Evolutionary conservation across 805 yeast genomes (phyloP), one percentile per base, ranked within the genome.

Genomic region (Saturnispora halmiae): DNA sequence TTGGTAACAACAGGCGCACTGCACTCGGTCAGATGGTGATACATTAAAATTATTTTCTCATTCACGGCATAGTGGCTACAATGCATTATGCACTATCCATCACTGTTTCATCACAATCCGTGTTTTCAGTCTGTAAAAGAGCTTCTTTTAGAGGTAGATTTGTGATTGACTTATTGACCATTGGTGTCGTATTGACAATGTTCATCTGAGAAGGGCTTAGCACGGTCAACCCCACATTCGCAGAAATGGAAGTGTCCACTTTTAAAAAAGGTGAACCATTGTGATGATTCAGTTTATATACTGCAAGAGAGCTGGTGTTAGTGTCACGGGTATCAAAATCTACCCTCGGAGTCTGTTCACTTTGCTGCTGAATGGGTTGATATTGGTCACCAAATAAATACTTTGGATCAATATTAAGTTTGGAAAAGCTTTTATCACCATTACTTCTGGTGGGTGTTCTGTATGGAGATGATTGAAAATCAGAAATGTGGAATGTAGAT

Each of bases 161-260:
- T 27, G 15, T 27, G 10, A 22, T 22, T 22, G 10, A 22, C 10
- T 38, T 38, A 26, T 25, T 37, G 24, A 20, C 24, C 16, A 15
- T n/a, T 10, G 34, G 34, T 6, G 34, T 30, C 5, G 34, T 18
- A 27, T 28, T 36, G 10, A 38, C 28, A 19, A 38, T 31, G 15
- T 38, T 38, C 22, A 38, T 18, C 27, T 38, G 41, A 2, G 41
- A 38, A 13, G 41, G 36, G 14, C 36, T 31, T 20, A 38, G 13
- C 8, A 18, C 16, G n/a, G 20, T 25, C 29, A 38, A 25, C 2
- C 31, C 30, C 19, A 18, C 14, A 19, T 16, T 18, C n/a, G n/a
- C n/a, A n/a, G n/a, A n/a, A n/a, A n/a, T n/a, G n/a, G n/a, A n/a
- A n/a, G n/a, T n/a, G n/a, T n/a, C n/a, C n/a, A n/a, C n/a, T n/a